Evolutionary conservation across 306 rosid genomes (phyloP), one percentile per base, ranked within the genome.

Genomic region (Cicer arietinum): DNA sequence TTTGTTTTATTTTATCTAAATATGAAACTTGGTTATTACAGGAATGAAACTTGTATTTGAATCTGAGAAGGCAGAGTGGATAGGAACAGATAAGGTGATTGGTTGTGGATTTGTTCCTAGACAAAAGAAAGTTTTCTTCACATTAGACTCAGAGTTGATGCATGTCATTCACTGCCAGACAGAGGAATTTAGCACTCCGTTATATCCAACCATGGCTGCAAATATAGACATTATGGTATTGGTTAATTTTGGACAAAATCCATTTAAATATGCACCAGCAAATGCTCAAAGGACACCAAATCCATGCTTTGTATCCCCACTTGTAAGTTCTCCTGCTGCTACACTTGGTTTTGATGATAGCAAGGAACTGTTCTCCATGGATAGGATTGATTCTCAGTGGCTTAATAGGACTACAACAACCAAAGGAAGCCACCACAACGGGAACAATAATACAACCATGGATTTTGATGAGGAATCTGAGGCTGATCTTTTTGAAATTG

Each of bases 41-140:
- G 99, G 98, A 76, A 86, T 77, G 22, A 92, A 89, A 82, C 85
- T 92, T 39, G 96, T 85, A 40, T 82, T 82, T 3, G 92, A 89
- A 80, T 89, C 93, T 0, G 94, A 92, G 35, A 89, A 86, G 35
- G 91, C 82, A 39, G 87, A 86, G 1, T 95, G 99, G 99, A 92
- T 87, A 69, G 89, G 82, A 82, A 56, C 80, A 0, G 91, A 90
- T 52, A 89, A 78, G 75, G 98, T 95, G 66, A 84, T 95, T 44
- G 99, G 99, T 41, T 92, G 97, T 41, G 98, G 99, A 39, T 95
- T 86, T 71, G 98, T 92, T 85, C 98, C 98, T 0, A 88, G 85
- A 57, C 91, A 92, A 76, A 95, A 92, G 86, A 95, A 86, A 79
- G 98, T 92, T 12, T 92, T 84, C 85, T 95, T 92, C 94, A 95